These are phyloP conservation scores for Helianthus annuus DNA, from an alignment of 129 eudicot species.

Conservation along the genomic window HanXRQr2.0-SUNRISE NC_035434.2:41489349-41489848, in stretches of 20 bases:
- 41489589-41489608: slow-evolving; percentile 13
- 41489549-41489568: slow-evolving; percentile 28
- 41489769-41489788: no score
- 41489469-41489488: slow-evolving; percentile 40
- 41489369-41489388: slow-evolving; percentile 28
- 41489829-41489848: no score
- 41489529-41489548: slow-evolving; percentile 21
- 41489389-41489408: slow-evolving; percentile 53
- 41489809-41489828: no score
- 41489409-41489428: slow-evolving; percentile 56
- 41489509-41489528: slow-evolving; percentile 36
- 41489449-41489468: slow-evolving; percentile 37
- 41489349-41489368: slow-evolving; percentile 45
- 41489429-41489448: slow-evolving; percentile 53
- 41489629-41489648: slow-evolving; percentile 4
- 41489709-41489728: no score
- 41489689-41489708: no score
- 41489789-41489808: no score
- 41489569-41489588: slow-evolving; percentile 22
- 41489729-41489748: no score
- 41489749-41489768: no score
- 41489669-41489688: no score
- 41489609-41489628: not conserved
- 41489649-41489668: not conserved
- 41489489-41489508: slow-evolving; percentile 38